Evolutionary conservation across 192 early-diverging fungal species (phyloP), one percentile per base, ranked within the genome.

Genomic region (Jimgerdemannia lactiflua): DNA sequence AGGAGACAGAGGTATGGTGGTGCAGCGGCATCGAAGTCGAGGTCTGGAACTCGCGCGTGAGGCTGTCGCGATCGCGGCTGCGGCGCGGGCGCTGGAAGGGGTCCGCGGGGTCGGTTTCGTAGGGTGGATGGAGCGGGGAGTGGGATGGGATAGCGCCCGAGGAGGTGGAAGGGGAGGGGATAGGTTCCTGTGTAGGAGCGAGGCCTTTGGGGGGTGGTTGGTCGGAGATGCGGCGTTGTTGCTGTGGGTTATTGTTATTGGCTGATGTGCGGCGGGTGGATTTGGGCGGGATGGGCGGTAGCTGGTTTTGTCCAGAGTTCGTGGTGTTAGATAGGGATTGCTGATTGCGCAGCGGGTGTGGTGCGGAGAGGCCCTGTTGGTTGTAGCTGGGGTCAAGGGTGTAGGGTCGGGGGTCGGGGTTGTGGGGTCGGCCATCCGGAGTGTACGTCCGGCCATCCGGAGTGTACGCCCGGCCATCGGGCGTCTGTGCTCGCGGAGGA

Each of bases 1-100:
- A 77, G 7, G 64, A 63, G 40, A 70, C 63, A 18, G 77, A 79
- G 81, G 76, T 39, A 66, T 67, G 8, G 67, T 68, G 29, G 74
- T 64, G n/a, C 70, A n/a, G 40, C 66, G 74, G 20, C 29, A 68
- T 4, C 67, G 67, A 1, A 19, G 67, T 39, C 40, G 67, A 68
- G 67, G 67, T 19, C 49, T 59, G 49, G 14, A 14, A 6, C 49
- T 59, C 49, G 49, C 49, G 49, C 6, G 14, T 59, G 8, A 59
- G 19, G 67, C 40, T 20, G 67, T 20, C 40, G 19, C 29, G 67
- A 4, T 68, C 67, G 67, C 67, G 67, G 67, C 67, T 39, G 9
- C 19, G 67, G 67, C 67, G 67, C 67, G 49, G 49, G 49, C 49
- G 49, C 8, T 14, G 49, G 49, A 59, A 59, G 49, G 49, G 49